Base-by-base conservation (phyloP, 164 flowering plant species). In the Amborella trichopoda region DNA sequence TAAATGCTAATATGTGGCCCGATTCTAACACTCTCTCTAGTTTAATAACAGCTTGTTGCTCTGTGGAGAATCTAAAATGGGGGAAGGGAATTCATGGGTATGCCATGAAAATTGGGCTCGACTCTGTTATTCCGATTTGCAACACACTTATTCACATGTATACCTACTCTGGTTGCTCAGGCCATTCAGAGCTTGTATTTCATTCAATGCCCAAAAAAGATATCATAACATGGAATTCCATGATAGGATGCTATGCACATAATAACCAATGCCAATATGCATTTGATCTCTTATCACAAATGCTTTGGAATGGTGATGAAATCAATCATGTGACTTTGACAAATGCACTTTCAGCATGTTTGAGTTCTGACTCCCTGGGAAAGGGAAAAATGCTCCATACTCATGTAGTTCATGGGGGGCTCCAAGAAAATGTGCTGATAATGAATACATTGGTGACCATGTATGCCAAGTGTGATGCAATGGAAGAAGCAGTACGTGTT, bases 381-480 rank as follows among this genome's bases (percentile, higher is more conserved):
- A 59, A 61, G 52, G 89, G 88, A 30, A 76, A 67, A 54, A 55
- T 56, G 34, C 36, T 84, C 43, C 93, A 81, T 49, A 76, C 74
- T 32, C 73, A 76, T 58, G 66, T 65, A 38, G 36, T 75, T 6
- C 12, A 54, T 14, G 28, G 32, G n/a, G 94, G 93, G 4, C 49
- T 73, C 6, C 72, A 68, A 14, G 67, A 70, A n/a, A 70, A 78
- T 60, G 49, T 68, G 59, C 52, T 81, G 26, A 60, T 82, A 26
- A 78, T 84, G n/a, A 88, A 88, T 70, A 76, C 94, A 21, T 60
- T 84, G 40, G 52, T 88, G 28, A 69, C 85, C 56, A 65, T 88
- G 83, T 81, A 84, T 58, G 82, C 76, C 13, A 81, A 81, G 50
- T 62, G 55, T 37, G 60, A 69, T 13, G 46, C 48, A 62, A 76